phyloP scores from a whole-genome alignment of 257 asterid genomes.

The Ehretia macrophylla region DNA sequence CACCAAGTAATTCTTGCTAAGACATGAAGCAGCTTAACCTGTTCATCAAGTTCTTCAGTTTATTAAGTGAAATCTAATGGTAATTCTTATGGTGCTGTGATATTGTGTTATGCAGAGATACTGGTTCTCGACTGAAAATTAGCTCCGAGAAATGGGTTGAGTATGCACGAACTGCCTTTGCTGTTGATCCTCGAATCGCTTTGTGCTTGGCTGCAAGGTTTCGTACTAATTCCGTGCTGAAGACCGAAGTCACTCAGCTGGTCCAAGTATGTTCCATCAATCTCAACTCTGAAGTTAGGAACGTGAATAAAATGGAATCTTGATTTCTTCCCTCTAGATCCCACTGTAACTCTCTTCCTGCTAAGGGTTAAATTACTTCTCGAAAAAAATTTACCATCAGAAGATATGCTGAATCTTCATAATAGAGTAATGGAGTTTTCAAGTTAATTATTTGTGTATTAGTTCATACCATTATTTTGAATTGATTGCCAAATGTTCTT shows the following conservation, averaged over 20 bases:
- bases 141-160: conserved; percentile 92
- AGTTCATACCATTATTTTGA: too few species aligned
- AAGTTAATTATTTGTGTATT: too few species aligned
- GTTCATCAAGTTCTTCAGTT: conserved; percentile 5
- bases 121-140: conserved; percentile 61
- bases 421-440: too few species aligned
- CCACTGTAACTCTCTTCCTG: too few species aligned
- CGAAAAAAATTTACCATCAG: too few species aligned
- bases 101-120: conserved; percentile 47
- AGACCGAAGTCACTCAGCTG: conserved; percentile 74
- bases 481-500: too few species aligned
- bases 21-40: conserved; percentile 7
- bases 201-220: conserved; percentile 79
- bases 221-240: conserved; percentile 77
- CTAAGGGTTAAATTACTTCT: too few species aligned
- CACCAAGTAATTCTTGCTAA: conserved; percentile 53
- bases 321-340: too few species aligned
- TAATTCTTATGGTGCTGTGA: not conserved
- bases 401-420: too few species aligned
- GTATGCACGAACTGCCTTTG: conserved; percentile 74
- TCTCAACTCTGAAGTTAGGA: conserved; percentile 5
- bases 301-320: too few species aligned
- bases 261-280: conserved; percentile 65
- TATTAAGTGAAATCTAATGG: conserved; percentile 9
- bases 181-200: conserved; percentile 94